Base-by-base conservation (phyloP, 495 filamentous ascomycete species). In the Pyrenula massariospora region DNA sequence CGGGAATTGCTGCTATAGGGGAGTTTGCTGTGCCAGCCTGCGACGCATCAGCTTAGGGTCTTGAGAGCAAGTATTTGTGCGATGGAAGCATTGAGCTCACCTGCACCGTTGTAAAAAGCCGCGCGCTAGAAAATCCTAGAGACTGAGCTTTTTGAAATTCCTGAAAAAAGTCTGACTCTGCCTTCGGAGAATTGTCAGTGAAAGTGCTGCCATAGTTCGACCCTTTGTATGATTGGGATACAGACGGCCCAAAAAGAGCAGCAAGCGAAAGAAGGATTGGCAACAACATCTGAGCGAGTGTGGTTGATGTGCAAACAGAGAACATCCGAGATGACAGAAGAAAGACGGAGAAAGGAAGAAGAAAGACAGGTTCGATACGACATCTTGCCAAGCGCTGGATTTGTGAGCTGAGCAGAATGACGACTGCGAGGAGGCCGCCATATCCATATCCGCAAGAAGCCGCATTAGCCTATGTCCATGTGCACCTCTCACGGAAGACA, bases 131-230 rank as follows among this genome's bases (percentile, higher is more conserved):
- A 74, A 91, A 94, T 58, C 82, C 89, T 25, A 95, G 81, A 55
- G 72, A 71, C 67, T 87, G 80, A 55, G 90, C 86, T 15, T 77
- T 77, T 10, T 72, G 75, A 77, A 93, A 96, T 61, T 86, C 77
- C 24, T 70, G 64, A 66, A 86, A 73, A 72, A 82, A 95, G 66
- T 91, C 82, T 21, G 77, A 64, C 68, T 87, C 79, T 31, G 61
- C 55, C 65, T 86, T 88, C 67, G 74, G 63, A 54, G 76, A 76
- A 57, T 84, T 81, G 63, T 86, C 82, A 25, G 69, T 77, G 69
- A 77, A 70, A 62, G 77, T 80, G 23, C 80, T 68, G 63, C 87
- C 89, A 63, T 91, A 88, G 78, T 93, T 94, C 80, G 95, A 94
- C 59, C 91, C 91, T 61, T 85, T 76, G 62, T 68, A 74, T 58